Evolutionary conservation across 176 grass and related monocot species (phyloP).

Genomic region (Ensete glaucum): DNA sequence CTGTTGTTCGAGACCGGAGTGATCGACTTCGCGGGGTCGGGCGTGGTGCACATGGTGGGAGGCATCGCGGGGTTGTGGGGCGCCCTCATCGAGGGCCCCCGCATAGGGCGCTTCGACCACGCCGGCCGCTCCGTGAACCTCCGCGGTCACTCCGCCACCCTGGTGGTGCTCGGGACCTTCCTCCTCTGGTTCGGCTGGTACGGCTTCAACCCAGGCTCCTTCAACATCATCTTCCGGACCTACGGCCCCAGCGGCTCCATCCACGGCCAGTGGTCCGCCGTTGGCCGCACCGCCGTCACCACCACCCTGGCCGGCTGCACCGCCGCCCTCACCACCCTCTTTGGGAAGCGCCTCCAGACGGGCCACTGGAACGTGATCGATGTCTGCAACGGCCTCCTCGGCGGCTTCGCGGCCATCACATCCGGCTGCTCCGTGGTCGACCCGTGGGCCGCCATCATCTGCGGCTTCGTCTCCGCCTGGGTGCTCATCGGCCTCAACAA

Average conservation of each 20-base stretch:
- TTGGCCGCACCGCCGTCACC: constrained; percentile 12
- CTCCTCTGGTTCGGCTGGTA: constrained; percentile 17
- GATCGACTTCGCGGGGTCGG: constrained; percentile 13
- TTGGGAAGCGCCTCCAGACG: constrained; percentile 2
- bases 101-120: constrained; percentile 11
- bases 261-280: constrained; percentile 9
- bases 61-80: constrained; percentile 3
- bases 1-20: neutral
- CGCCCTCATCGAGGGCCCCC: constrained; percentile 7
- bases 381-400: constrained; percentile 16
- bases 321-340: constrained; percentile 11
- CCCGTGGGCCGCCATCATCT: constrained; percentile 12
- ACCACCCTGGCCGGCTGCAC: constrained; percentile 8
- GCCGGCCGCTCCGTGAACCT: constrained; percentile 1
- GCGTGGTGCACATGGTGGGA: constrained; percentile 9
- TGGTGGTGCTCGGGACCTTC: constrained; percentile 8
- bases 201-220: constrained; percentile 9
- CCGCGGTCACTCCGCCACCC: constrained; percentile 11
- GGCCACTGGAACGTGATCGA: constrained; percentile 9
- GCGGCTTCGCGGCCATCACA: constrained; percentile 11
- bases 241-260: constrained; percentile 6
- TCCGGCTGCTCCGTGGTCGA: constrained; percentile 12
- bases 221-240: neutral
- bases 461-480: constrained; percentile 11
- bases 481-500: constrained; percentile 9